Percentiles rank a stretch among this genome's conserved stretches.
Conservation (phyloP, 2,329 filamentous ascomycete genomes). For the Dothidotthia symphoricarpi region DNA sequence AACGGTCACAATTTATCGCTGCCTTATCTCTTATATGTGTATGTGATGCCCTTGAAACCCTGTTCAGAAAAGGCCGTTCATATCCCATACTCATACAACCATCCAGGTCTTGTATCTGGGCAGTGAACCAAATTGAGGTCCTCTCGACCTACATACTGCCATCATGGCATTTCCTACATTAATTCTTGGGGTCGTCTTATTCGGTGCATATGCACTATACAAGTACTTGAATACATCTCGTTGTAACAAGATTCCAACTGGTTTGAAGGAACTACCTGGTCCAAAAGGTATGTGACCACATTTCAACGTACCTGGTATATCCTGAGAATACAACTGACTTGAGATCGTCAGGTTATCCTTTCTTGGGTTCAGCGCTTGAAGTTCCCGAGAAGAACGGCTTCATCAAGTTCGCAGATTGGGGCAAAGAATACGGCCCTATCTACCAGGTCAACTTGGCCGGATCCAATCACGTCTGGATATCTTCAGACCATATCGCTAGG, state of each 20-base stretch:
- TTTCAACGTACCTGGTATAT: not conserved
- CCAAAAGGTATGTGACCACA: conserved; percentile 39
- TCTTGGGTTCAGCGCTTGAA: conserved; percentile 46
- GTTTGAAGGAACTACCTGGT: conserved; percentile 41
- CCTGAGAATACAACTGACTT: conserved; percentile 9
- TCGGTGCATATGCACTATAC: conserved; percentile 31
- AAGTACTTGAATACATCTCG: conserved; percentile 28
- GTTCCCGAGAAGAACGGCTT: conserved; percentile 46
- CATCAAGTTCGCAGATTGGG: conserved; percentile 50
- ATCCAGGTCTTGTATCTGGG: conserved; percentile 8
- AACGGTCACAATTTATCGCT: conserved; percentile 13
- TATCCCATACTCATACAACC: conserved; percentile 9
- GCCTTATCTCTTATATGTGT: conserved; percentile 33
- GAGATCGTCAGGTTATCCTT: conserved; percentile 40
- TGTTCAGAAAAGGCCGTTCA: conserved; percentile 9
- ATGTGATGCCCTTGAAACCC: conserved; percentile 9
- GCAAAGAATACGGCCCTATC: conserved; percentile 46
- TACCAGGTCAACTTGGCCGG: conserved; percentile 49
- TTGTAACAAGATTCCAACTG: conserved; percentile 30
- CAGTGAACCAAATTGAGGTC: not conserved
- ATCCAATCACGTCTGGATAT: conserved; percentile 49
- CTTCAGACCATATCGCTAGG: conserved; percentile 43
- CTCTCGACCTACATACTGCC: conserved; percentile 8
- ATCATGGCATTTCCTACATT: conserved; percentile 36
- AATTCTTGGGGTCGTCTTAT: conserved; percentile 19